phyloP scores from a whole-genome alignment of 768 basidiomycete genomes.

The Psilocybe tampanensis region DNA sequence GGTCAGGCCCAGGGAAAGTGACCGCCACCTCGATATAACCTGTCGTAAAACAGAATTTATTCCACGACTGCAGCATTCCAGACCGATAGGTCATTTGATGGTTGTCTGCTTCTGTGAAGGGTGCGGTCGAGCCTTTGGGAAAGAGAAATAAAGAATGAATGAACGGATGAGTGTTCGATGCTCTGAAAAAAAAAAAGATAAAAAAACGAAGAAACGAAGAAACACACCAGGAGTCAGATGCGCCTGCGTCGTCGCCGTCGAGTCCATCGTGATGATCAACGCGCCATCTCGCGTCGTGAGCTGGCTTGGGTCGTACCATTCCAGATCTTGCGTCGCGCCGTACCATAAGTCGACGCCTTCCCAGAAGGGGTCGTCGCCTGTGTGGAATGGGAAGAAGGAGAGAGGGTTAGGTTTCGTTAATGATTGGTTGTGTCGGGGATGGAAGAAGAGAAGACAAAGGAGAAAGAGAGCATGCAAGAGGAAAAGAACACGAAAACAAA shows the following conservation, averaged over 20 bases:
- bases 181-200: not conserved
- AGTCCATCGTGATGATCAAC: conserved; percentile 73
- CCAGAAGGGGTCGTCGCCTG: conserved; percentile 70
- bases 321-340: conserved; percentile 65
- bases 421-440: no score
- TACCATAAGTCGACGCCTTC: conserved; percentile 78
- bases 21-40: conserved; percentile 77
- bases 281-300: conserved; percentile 66
- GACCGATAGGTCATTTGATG: conserved; percentile 66
- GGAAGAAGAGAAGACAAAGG: not conserved
- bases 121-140: conserved; percentile 50
- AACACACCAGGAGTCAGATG: conserved; percentile 34
- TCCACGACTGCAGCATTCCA: conserved; percentile 89
- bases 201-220: not conserved
- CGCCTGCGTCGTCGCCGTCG: conserved; percentile 27
- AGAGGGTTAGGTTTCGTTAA: no score
- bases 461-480: conserved; percentile 5
- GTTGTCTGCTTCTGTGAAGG: conserved; percentile 46
- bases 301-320: conserved; percentile 77
- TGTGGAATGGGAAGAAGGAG: not conserved
- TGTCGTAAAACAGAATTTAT: conserved; percentile 85
- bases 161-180: not conserved
- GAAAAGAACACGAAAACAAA: not conserved
- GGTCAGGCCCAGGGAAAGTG: conserved; percentile 59
- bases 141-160: not conserved